phyloP scores from a whole-genome alignment of 2,329 filamentous ascomycete species.

The Aspergillus oerlinghausenensis region DNA sequence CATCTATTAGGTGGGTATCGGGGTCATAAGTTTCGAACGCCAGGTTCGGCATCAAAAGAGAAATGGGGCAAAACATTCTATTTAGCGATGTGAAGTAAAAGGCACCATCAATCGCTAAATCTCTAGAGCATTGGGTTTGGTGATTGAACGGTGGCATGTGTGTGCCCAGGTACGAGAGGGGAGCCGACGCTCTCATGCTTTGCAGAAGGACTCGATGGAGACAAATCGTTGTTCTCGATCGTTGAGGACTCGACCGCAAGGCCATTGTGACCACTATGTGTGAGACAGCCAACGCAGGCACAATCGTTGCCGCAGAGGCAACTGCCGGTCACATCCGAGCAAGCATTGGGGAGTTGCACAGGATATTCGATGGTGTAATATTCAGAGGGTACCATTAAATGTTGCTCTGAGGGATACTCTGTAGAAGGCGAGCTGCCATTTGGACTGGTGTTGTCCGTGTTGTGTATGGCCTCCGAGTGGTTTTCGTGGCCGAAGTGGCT shows the following conservation, averaged over 20 bases:
- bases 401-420: conserved; percentile 21
- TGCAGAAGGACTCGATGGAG: conserved; percentile 1
- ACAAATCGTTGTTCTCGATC: conserved; percentile 1
- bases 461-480: conserved; percentile 13
- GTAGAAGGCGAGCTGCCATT: conserved; percentile 21
- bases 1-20: conserved; percentile 26
- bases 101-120: neutral
- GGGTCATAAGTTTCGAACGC: conserved; percentile 20
- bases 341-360: conserved; percentile 35
- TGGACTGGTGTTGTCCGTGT: neutral
- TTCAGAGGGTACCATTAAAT: conserved; percentile 38
- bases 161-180: conserved; percentile 16
- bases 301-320: conserved; percentile 52
- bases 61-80: neutral
- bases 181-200: conserved; percentile 2
- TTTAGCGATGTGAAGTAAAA: neutral
- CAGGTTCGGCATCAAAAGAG: conserved; percentile 4
- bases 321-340: conserved; percentile 46
- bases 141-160: conserved; percentile 18
- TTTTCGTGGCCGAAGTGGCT: conserved; percentile 11
- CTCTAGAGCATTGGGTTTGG: conserved; percentile 19
- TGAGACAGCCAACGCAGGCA: conserved; percentile 49
- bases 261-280: conserved; percentile 48
- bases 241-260: conserved; percentile 29
- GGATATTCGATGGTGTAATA: conserved; percentile 42